These are phyloP conservation scores for Plicaturopsis crispa DNA, from an alignment of 768 basidiomycete genomes.

Conservation along the genomic window DNA sequence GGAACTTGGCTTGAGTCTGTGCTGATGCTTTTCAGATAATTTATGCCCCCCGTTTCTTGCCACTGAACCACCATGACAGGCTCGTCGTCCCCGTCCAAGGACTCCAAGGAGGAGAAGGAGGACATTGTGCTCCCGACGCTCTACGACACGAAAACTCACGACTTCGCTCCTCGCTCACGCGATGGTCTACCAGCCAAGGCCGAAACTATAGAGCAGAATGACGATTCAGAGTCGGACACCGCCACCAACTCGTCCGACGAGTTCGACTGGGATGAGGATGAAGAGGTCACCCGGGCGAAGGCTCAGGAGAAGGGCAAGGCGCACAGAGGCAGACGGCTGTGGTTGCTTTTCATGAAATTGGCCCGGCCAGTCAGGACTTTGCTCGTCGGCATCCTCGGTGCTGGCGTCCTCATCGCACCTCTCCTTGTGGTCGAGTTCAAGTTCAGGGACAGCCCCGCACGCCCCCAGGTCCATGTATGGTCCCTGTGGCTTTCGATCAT, in stretches of 20 bases:
- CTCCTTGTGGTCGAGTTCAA: slow-evolving; percentile 60
- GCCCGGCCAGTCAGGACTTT: slow-evolving; percentile 51
- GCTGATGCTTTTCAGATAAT: too few species aligned
- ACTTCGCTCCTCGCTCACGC: neutral
- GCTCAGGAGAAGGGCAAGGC: slow-evolving; percentile 33
- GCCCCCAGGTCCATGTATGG: slow-evolving; percentile 51
- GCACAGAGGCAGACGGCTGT: slow-evolving; percentile 54
- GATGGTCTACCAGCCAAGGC: too few species aligned
- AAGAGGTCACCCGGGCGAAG: slow-evolving; percentile 24
- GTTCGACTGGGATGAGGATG: slow-evolving; percentile 70
- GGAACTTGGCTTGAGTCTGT: too few species aligned
- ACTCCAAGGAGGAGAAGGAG: too few species aligned
- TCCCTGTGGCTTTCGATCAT: slow-evolving; percentile 64
- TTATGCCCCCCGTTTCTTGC: too few species aligned
- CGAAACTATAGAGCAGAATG: too few species aligned
- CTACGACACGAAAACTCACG: neutral
- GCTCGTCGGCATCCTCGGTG: slow-evolving; percentile 50
- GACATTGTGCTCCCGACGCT: neutral
- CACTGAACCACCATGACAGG: too few species aligned
- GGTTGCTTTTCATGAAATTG: slow-evolving; percentile 60
- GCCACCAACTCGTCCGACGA: slow-evolving; percentile 59
- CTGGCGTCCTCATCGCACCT: slow-evolving; percentile 60
- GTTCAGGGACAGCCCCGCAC: slow-evolving; percentile 40
- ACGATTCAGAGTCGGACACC: too few species aligned
- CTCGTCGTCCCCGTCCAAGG: too few species aligned